Conservation (phyloP, 257 asterid species). For the Primulina huaijiensis region DNA sequence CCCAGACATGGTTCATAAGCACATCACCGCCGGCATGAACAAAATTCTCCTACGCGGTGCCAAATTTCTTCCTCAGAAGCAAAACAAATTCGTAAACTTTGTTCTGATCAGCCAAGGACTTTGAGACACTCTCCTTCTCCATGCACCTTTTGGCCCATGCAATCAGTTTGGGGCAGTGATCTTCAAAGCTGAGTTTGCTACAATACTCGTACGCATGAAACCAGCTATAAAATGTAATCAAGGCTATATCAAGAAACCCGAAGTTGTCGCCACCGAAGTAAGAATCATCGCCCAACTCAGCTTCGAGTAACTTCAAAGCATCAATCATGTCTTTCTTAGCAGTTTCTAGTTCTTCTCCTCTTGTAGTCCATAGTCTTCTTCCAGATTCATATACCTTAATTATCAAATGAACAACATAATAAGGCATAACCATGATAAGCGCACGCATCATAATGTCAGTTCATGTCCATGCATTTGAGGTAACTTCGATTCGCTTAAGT, state of each 20-base stretch:
- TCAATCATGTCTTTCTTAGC: conserved; percentile 4
- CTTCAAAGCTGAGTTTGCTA: not conserved
- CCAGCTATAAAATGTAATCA: conserved; percentile 8
- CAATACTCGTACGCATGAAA: not conserved
- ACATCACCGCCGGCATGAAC: too few species aligned
- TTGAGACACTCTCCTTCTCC: conserved; percentile 8
- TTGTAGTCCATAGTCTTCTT: not conserved
- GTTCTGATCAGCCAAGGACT: conserved; percentile 6
- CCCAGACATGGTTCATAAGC: too few species aligned
- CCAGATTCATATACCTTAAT: conserved; percentile 2
- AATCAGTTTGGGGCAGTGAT: conserved; percentile 8
- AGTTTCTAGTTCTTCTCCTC: not conserved
- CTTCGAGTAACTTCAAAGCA: not conserved
- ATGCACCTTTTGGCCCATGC: conserved; percentile 13
- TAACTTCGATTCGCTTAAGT: too few species aligned
- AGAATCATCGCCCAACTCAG: not conserved
- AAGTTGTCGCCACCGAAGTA: conserved; percentile 10
- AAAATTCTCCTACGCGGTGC: not conserved
- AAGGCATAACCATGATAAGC: too few species aligned
- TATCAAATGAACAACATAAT: too few species aligned
- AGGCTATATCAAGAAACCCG: not conserved
- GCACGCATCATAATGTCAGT: too few species aligned
- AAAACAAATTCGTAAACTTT: not conserved
- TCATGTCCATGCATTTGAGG: too few species aligned
- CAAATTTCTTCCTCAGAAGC: conserved; percentile 7